These are phyloP conservation scores for Dactylellina leptospora DNA, from an alignment of 2,329 filamentous ascomycete species.

Conservation along the genomic window DNA sequence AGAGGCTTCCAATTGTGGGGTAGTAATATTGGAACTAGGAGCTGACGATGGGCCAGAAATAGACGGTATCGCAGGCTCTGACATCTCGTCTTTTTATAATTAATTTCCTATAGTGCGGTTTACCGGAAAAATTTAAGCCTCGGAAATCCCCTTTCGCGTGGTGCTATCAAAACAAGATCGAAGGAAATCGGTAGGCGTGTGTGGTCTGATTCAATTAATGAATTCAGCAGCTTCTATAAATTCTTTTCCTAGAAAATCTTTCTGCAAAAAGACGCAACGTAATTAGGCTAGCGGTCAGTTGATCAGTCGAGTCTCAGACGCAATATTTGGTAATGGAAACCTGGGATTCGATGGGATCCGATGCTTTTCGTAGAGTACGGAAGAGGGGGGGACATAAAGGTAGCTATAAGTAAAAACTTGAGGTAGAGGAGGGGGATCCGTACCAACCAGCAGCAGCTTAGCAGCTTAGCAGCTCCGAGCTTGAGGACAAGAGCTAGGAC, in stretches of 20 bases:
- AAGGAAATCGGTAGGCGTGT: neutral
- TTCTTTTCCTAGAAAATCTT: neutral
- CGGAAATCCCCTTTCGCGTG: constrained; percentile 16
- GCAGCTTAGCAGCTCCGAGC: no score
- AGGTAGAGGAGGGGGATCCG: neutral
- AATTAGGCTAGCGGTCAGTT: constrained; percentile 35
- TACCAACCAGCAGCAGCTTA: neutral
- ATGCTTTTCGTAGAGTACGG: neutral
- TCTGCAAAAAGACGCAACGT: constrained; percentile 18
- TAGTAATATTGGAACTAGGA: constrained; percentile 23
- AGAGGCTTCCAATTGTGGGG: constrained; percentile 47
- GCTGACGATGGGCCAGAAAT: constrained; percentile 9
- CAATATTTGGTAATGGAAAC: constrained; percentile 42
- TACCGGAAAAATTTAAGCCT: constrained; percentile 39
- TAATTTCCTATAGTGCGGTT: constrained; percentile 6
- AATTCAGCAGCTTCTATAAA: neutral
- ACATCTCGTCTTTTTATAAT: constrained; percentile 27
- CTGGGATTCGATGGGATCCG: constrained; percentile 12
- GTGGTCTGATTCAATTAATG: constrained; percentile 17
- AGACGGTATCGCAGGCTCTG: constrained; percentile 29
- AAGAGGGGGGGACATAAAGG: constrained; percentile 12
- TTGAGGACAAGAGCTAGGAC: constrained; percentile 20
- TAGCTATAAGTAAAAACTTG: constrained; percentile 26
- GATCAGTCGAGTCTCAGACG: constrained; percentile 38
- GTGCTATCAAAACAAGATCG: neutral